Base-by-base conservation (phyloP, 768 basidiomycete genomes). In the Leccinum arenicola region DNA sequence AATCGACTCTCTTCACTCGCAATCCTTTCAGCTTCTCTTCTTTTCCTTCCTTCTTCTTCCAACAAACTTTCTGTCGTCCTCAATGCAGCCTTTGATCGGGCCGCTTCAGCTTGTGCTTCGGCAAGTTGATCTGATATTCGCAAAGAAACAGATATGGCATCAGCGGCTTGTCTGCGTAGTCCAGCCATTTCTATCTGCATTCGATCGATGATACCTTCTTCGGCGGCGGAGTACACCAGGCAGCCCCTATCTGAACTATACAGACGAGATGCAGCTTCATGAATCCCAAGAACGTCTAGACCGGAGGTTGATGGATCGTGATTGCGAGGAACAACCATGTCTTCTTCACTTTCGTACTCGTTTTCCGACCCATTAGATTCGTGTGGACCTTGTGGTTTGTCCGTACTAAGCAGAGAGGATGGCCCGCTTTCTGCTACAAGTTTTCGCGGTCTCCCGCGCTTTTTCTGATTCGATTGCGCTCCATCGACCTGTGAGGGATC, bases 81-180 rank as follows among this genome's bases (percentile, higher is more conserved):
- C 27, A 89, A 72, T 21, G 80, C 78, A 40, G 84, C 77, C 64
- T 81, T 80, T 31, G 81, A 77, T 55, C 83, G 76, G 52, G 83
- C 78, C 1, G 80, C 77, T 62, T 90, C 88, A 38, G 82, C 75
- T 61, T 88, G 83, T 9, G 82, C 84, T 60, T 84, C 82, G 9
- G 82, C 76, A n/a, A 92, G 78, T 66, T 90, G 85, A 67, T 88
- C 87, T 17, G 88, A 82, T 61, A 92, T 77, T 58, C 83, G 78
- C 55, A 85, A 72, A 3, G 87, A 87, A 29, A 84, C 78, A 6
- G 83, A 83, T 57, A 86, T 80, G 6, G 88, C 86, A 61, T 90
- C 86, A 21, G 86, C 80, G 17, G 87, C 82, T 68, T 89, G 86
- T 56, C 83, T 80, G 50, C 86, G 82, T 56, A 91, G 75, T 40